Evolutionary conservation across 768 basidiomycete species (phyloP).

Genomic region (Agrocybe chaxingu): DNA sequence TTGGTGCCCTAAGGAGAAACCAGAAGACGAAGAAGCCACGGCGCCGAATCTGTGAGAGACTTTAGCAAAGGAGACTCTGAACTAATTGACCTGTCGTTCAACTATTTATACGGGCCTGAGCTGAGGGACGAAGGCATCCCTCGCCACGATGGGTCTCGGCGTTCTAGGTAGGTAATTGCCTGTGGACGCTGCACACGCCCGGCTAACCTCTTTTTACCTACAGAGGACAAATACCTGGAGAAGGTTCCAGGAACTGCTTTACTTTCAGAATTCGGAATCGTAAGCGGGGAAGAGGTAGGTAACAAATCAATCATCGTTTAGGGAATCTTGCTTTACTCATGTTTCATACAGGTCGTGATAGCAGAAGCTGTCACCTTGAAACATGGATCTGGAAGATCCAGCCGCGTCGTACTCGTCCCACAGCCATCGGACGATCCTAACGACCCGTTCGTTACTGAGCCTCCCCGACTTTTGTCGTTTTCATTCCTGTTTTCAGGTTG

Average conservation of each 20-base stretch:
- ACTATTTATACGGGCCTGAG: too few relatives aligned
- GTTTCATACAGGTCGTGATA: constrained; percentile 23
- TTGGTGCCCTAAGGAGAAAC: too few relatives aligned
- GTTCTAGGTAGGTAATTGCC: background rate
- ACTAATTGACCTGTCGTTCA: too few relatives aligned
- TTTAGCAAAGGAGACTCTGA: background rate
- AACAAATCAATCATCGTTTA: too few relatives aligned
- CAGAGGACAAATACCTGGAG: constrained; percentile 31
- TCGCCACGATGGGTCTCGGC: background rate
- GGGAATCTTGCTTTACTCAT: too few relatives aligned
- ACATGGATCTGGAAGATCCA: constrained; percentile 31
- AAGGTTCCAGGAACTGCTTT: constrained; percentile 35
- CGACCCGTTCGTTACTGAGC: constrained; percentile 31
- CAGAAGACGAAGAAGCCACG: too few relatives aligned
- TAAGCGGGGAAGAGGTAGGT: too few relatives aligned
- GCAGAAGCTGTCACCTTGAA: constrained; percentile 31
- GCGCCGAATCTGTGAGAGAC: too few relatives aligned
- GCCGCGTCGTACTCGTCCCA: constrained; percentile 37
- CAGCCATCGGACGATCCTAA: constrained; percentile 42
- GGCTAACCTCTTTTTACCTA: background rate
- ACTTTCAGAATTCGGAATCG: constrained; percentile 6
- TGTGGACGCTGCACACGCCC: background rate
- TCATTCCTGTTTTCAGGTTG: constrained; percentile 19
- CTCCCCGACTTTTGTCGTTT: background rate
- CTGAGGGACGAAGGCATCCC: background rate